Evolutionary conservation across 208 protist genomes (phyloP), one percentile per base, ranked within the genome.

Genomic region (Acanthamoeba divionensis): DNA sequence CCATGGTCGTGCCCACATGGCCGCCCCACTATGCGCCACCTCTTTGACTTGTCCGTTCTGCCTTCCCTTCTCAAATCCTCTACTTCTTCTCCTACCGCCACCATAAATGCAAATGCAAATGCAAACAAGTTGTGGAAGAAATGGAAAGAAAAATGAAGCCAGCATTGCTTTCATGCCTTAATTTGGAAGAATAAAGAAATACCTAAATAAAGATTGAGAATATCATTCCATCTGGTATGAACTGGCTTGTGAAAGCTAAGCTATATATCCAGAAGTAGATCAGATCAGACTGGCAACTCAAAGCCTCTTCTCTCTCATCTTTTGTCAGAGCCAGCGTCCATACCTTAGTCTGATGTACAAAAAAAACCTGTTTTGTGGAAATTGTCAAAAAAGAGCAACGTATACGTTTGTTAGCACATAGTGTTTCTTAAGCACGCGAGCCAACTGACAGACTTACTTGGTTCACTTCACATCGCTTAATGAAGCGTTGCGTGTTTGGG

Each of bases 1-100:
- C 95, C 95, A 26, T 97, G 95, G 95, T 92, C 89, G 80, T 97
- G 95, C 77, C 95, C 95, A 36, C 95, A 97, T 77, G 95, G 95
- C 44, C 65, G 95, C 29, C 95, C 94, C 5, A 97, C 95, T 0
- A 93, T 97, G 88, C 77, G 95, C n/a, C 94, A 96, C 87, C 54
- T 96, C 10, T 69, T 54, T 18, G 83, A 75, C 54, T 33, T 86
- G 33, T 63, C 77, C 36, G 63, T n/a, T n/a, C n/a, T n/a, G n/a
- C n/a, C n/a, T n/a, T n/a, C n/a, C n/a, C n/a, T n/a, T n/a, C n/a
- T n/a, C n/a, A n/a, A n/a, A n/a, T n/a, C n/a, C n/a, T n/a, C n/a
- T n/a, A n/a, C n/a, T n/a, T 57, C 52, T 57, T 57, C 18, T 57
- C 52, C 52, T 18, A n/a, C 18, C 52, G 52, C 52, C 52, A 57